phyloP scores from a whole-genome alignment of 2,329 filamentous ascomycete genomes.

The Botryotinia convoluta region DNA sequence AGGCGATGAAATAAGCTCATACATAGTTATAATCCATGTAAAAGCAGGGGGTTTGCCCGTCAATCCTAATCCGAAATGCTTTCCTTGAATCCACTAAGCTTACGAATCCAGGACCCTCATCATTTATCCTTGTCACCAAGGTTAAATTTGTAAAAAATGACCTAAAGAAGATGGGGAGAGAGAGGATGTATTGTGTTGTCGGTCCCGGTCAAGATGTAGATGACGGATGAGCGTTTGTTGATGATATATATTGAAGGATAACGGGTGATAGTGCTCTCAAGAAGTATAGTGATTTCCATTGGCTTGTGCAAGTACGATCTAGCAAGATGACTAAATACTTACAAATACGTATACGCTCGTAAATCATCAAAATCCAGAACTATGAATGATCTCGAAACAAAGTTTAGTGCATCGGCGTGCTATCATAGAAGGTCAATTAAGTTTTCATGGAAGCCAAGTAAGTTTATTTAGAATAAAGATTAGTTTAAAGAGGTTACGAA shows the following conservation, averaged over 20 bases:
- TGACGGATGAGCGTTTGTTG: neutral
- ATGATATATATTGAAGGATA: neutral
- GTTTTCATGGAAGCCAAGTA: neutral
- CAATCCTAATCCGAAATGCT: neutral
- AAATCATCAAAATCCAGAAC: neutral
- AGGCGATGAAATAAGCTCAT: conserved; percentile 16
- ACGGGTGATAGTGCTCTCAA: neutral
- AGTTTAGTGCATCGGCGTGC: neutral
- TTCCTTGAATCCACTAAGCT: conserved; percentile 14
- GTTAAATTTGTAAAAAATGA: neutral
- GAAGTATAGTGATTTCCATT: too few relatives aligned
- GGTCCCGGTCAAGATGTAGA: neutral
- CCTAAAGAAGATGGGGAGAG: neutral
- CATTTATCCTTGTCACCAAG: neutral
- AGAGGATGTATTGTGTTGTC: neutral
- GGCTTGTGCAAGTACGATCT: too few relatives aligned
- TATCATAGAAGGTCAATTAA: neutral
- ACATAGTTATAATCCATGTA: neutral
- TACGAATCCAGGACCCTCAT: conserved; percentile 16
- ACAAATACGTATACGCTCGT: neutral
- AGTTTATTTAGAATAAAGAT: neutral
- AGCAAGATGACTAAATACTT: neutral
- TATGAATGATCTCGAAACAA: conserved; percentile 10
- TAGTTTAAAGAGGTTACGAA: neutral
- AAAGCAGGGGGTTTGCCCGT: neutral